phyloP scores from a whole-genome alignment of 2,329 filamentous ascomycete species.

The Thermochaetoides dissita region DNA sequence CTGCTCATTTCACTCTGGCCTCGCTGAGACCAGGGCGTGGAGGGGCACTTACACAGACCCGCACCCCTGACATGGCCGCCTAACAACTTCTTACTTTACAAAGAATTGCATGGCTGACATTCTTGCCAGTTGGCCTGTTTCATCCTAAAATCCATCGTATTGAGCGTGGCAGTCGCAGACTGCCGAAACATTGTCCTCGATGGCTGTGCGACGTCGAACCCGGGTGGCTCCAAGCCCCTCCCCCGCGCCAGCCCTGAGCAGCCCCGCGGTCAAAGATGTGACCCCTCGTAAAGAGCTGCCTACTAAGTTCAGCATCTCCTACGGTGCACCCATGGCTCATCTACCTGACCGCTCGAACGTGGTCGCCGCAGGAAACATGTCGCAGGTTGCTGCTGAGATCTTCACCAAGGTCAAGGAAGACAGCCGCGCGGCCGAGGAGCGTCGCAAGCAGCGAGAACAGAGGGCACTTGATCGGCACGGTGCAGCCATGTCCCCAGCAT shows the following conservation, averaged over 20 bases:
- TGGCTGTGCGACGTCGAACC: slow-evolving; percentile 7
- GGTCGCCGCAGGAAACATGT: slow-evolving; percentile 6
- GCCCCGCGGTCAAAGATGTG: no score
- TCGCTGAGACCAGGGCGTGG: no score
- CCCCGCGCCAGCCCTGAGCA: slow-evolving; percentile 1
- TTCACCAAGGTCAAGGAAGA: slow-evolving; percentile 8
- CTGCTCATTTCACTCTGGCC: background rate
- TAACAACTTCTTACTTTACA: no score
- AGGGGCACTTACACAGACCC: no score
- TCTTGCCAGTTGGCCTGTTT: background rate
- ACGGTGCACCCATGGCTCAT: slow-evolving; percentile 16
- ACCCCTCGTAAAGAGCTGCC: slow-evolving; percentile 2
- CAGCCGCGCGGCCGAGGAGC: slow-evolving; percentile 5
- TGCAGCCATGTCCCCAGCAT: no score
- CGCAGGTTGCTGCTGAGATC: slow-evolving; percentile 7
- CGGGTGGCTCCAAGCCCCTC: slow-evolving; percentile 6
- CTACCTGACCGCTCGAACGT: slow-evolving; percentile 10
- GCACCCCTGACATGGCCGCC: no score
- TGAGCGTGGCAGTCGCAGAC: background rate
- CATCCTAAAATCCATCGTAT: background rate
- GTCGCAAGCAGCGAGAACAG: slow-evolving; percentile 1
- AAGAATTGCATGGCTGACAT: slow-evolving; percentile 3
- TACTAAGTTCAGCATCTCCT: slow-evolving; percentile 18
- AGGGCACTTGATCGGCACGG: no score
- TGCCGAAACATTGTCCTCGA: background rate